Percentiles rank a stretch among this genome's conserved stretches.
phyloP scores from a whole-genome alignment of 2,329 filamentous ascomycete genomes.

The Alternaria gaisen region DNA sequence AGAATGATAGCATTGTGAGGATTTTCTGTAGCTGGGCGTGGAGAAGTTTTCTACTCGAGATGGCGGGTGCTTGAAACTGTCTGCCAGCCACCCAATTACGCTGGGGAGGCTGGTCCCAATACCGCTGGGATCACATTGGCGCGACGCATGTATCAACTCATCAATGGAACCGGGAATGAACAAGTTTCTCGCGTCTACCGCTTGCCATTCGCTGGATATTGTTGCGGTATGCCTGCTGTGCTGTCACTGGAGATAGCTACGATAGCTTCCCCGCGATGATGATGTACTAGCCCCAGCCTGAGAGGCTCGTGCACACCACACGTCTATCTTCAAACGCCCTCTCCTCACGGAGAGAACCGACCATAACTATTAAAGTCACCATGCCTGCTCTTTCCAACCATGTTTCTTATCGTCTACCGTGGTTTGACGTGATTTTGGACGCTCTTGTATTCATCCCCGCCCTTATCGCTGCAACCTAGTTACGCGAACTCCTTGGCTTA shows the following conservation, averaged over 20 bases:
- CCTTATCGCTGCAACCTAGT: background rate
- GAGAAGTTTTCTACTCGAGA: slow-evolving; percentile 38
- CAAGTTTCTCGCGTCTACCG: slow-evolving; percentile 11
- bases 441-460: background rate
- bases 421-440: background rate
- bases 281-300: slow-evolving; percentile 14
- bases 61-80: slow-evolving; percentile 31
- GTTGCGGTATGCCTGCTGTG: slow-evolving; percentile 23
- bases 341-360: background rate
- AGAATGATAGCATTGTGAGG: slow-evolving; percentile 38
- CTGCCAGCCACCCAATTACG: slow-evolving; percentile 24
- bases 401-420: background rate
- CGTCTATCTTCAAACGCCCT: background rate
- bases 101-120: slow-evolving; percentile 41
- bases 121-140: slow-evolving; percentile 33
- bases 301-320: background rate
- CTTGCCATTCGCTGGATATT: slow-evolving; percentile 15
- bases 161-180: slow-evolving; percentile 7
- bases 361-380: background rate
- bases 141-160: slow-evolving; percentile 28
- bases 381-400: background rate
- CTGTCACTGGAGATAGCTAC: slow-evolving; percentile 15
- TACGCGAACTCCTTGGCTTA: background rate
- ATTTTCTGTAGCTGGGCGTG: slow-evolving; percentile 20
- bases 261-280: slow-evolving; percentile 17